These are phyloP conservation scores for Rhizophagus clarus DNA, from an alignment of 192 early-diverging fungal species.

Conservation along the genomic window DNA sequence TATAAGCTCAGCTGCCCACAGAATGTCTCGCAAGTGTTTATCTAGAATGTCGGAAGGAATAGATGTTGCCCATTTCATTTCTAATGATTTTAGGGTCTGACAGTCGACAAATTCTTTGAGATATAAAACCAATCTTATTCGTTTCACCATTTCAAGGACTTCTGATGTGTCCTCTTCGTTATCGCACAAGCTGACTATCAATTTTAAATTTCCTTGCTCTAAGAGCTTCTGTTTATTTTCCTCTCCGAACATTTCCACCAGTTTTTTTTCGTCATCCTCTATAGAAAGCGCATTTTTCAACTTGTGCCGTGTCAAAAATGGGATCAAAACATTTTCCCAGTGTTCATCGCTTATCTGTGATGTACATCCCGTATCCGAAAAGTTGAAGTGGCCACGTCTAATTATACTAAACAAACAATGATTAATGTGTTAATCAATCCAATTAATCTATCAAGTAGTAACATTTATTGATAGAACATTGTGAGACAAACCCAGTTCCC, in stretches of 20 bases:
- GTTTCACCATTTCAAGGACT: conserved; percentile 24
- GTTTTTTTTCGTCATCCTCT: conserved; percentile 1
- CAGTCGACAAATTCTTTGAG: conserved; percentile 14
- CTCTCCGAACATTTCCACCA: conserved; percentile 13
- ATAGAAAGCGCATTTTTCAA: conserved; percentile 19
- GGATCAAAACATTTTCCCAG: conserved; percentile 7
- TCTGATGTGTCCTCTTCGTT: conserved; percentile 5
- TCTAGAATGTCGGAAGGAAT: conserved; percentile 24
- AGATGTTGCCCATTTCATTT: conserved; percentile 10
- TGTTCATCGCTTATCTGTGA: conserved; percentile 19
- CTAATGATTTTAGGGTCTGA: neutral
- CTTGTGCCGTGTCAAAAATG: conserved; percentile 10
- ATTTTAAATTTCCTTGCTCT: conserved; percentile 15
- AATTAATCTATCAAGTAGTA: neutral
- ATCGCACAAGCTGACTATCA: neutral
- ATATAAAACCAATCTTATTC: conserved; percentile 23
- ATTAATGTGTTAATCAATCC: neutral
- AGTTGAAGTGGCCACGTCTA: conserved; percentile 18
- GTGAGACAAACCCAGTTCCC: neutral
- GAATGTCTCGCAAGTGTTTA: conserved; percentile 5
- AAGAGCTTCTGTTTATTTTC: conserved; percentile 22
- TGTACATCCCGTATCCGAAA: conserved; percentile 14
- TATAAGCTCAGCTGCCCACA: conserved; percentile 25
- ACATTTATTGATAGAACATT: neutral
- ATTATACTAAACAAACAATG: conserved; percentile 13